These are phyloP conservation scores for Cercis canadensis DNA, from an alignment of 306 rosid species.

Conservation along the genomic window DNA sequence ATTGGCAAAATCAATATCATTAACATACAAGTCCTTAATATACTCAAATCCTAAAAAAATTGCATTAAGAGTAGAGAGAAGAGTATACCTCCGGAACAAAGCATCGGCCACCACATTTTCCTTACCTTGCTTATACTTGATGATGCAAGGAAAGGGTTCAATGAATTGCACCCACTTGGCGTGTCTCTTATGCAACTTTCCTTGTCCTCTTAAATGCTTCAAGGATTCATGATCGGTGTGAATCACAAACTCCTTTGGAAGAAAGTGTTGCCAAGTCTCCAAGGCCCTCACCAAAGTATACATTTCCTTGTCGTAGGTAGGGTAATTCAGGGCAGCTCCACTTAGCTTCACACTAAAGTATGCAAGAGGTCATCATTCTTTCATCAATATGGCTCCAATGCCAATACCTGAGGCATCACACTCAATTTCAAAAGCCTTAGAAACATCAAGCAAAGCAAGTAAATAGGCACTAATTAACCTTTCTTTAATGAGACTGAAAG, in stretches of 20 bases:
- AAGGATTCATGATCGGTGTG: neutral
- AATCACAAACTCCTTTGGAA: neutral
- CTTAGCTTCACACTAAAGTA: neutral
- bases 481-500: neutral
- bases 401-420: neutral
- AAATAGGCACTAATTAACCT: neutral
- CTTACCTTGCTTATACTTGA: neutral
- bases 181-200: neutral
- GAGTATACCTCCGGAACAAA: neutral
- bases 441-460: neutral
- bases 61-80: neutral
- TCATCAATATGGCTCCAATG: neutral
- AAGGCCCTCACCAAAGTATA: neutral
- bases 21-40: neutral
- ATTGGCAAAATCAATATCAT: neutral
- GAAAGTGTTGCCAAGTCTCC: neutral
- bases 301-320: neutral
- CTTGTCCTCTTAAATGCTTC: neutral
- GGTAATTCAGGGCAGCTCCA: no score
- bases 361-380: neutral
- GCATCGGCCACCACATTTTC: neutral
- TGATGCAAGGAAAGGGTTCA: neutral
- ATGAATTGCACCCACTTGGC: neutral
- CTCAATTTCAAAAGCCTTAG: neutral
- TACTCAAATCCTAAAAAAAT: neutral